Conservation (phyloP, 78 protist genomes). For the Blattamonas nauphoetae region DNA sequence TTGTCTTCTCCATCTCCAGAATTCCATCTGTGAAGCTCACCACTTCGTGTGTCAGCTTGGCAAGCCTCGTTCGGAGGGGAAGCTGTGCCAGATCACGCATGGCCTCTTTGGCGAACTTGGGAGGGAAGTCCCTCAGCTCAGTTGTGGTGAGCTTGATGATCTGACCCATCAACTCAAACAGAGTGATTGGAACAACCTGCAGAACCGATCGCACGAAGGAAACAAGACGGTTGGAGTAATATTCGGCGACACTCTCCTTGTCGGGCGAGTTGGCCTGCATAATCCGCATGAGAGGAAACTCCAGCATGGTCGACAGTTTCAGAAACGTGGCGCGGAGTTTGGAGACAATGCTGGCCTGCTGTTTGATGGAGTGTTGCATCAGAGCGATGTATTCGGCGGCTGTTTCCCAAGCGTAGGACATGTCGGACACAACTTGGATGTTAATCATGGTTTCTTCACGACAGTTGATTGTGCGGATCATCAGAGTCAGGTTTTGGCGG, state of each 20-base stretch:
- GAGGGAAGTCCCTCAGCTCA: conserved; percentile 56
- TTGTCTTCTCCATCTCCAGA: conserved; percentile 86
- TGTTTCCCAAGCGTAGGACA: conserved; percentile 28
- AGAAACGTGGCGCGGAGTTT: conserved; percentile 83
- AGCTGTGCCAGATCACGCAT: conserved; percentile 70
- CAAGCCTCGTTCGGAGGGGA: conserved; percentile 27
- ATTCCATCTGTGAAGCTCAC: conserved; percentile 88
- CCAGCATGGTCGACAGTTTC: conserved; percentile 79
- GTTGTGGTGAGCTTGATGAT: conserved; percentile 67
- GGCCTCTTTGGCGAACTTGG: conserved; percentile 56
- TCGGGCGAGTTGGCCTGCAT: conserved; percentile 69
- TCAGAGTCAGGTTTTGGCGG: conserved; percentile 49
- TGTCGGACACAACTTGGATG: conserved; percentile 55
- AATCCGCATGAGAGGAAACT: conserved; percentile 81
- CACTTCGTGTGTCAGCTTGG: conserved; percentile 6
- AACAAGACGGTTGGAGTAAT: conserved; percentile 66
- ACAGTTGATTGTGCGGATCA: conserved; percentile 78
- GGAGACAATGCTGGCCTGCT: conserved; percentile 25
- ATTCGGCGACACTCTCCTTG: conserved; percentile 70
- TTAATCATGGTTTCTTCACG: conserved; percentile 51
- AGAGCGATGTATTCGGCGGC: conserved; percentile 1
- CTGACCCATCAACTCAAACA: conserved; percentile 62
- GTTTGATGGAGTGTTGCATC: conserved; percentile 59
- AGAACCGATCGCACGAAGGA: conserved; percentile 70
- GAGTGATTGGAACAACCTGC: conserved; percentile 74